Conservation (phyloP, 768 basidiomycete genomes). For the Pleurotus platypus region DNA sequence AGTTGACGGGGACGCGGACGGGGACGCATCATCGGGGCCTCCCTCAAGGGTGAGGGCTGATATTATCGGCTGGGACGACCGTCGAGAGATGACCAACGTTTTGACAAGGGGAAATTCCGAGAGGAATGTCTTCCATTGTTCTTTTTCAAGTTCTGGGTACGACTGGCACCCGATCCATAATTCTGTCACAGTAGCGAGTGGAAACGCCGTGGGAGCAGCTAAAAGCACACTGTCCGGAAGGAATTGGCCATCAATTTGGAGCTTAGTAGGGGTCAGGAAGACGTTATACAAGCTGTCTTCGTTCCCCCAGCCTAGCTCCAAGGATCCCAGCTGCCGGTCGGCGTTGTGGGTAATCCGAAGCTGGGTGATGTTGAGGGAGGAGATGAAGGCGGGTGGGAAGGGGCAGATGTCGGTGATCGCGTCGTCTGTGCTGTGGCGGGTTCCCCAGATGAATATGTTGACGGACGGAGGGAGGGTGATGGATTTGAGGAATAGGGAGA, state of each 20-base stretch:
- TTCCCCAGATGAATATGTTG: constrained; percentile 4
- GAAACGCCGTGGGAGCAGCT: background rate
- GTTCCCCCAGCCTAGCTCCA: constrained; percentile 5
- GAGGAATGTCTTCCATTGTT: constrained; percentile 1
- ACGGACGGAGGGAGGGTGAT: background rate
- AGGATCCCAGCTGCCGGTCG: constrained; percentile 1
- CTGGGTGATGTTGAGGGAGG: constrained; percentile 6
- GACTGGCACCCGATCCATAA: constrained; percentile 5
- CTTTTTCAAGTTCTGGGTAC: background rate
- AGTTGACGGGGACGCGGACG: background rate
- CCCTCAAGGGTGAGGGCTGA: background rate
- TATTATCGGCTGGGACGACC: constrained; percentile 4
- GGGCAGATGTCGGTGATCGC: constrained; percentile 5
- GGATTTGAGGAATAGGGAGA: background rate
- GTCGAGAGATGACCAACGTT: constrained; percentile 1
- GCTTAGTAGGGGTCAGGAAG: background rate
- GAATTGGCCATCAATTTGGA: constrained; percentile 5
- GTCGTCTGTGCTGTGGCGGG: background rate
- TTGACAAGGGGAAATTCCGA: background rate
- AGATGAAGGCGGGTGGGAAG: background rate
- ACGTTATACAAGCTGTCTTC: constrained; percentile 5
- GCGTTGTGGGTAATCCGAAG: constrained; percentile 6
- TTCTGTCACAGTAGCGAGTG: background rate
- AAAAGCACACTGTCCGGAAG: background rate
- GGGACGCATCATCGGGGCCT: background rate